Evolutionary conservation across 192 early-diverging fungal species (phyloP), one percentile per base, ranked within the genome.

Genomic region (Coemansia sp.): DNA sequence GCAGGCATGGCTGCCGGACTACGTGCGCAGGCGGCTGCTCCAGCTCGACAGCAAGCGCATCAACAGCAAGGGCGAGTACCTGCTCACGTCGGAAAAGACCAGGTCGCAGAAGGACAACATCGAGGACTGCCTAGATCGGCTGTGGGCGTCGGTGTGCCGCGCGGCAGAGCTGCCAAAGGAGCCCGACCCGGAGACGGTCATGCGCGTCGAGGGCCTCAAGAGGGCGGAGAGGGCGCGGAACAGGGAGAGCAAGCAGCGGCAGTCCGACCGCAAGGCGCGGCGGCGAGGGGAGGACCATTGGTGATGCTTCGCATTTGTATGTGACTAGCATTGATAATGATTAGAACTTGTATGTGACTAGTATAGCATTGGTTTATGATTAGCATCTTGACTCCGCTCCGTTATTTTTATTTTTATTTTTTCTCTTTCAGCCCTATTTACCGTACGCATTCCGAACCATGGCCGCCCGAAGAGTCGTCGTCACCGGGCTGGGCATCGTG

Each of bases 401-500:
- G n/a, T n/a, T n/a, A n/a, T n/a, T n/a, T n/a, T n/a, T n/a, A n/a
- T n/a, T n/a, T n/a, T n/a, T n/a, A n/a, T n/a, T n/a, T n/a, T n/a
- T n/a, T n/a, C n/a, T n/a, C n/a, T n/a, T n/a, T n/a, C n/a, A n/a
- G n/a, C n/a, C n/a, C n/a, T n/a, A n/a, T n/a, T n/a, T n/a, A n/a
- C n/a, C n/a, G n/a, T n/a, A n/a, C n/a, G n/a, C n/a, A n/a, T n/a
- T n/a, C n/a, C n/a, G n/a, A n/a, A 19, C 14, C 31, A 74, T 80
- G 72, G 32, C 69, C 17, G 62, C 54, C 9, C 65, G 73, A 17
- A 69, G 94, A n/a, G 96, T 98, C 2, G 96, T 96, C 4, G 94
- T 98, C 12, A 98, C 96, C 19, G 96, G 96, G 5, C 85, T 98
- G 6, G 96, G 96, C 6, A 80, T 96, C 17, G 92, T 98, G 32